Evolutionary conservation across 169 alveolate species (phyloP), one percentile per base, ranked within the genome.

Genomic region (Toxoplasma gondii): DNA sequence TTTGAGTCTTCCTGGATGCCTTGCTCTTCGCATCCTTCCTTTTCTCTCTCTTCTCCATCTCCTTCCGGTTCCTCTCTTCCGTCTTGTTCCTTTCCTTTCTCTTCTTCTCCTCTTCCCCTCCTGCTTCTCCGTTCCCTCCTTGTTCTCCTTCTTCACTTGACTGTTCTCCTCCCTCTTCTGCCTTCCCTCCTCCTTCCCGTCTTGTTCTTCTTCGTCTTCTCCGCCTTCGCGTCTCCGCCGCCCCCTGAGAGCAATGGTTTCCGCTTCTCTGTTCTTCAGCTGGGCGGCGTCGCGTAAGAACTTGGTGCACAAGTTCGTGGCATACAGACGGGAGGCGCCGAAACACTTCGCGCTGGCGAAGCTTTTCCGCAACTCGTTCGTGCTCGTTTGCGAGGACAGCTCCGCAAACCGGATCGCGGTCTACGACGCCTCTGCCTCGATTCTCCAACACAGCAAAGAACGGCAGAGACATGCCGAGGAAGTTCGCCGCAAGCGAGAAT

Each of bases 351-450:
- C 67, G 43, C 34, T 82, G 69, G 90, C 90, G 53, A 39, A 44
- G 69, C 17, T 82, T 49, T 82, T 29, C 39, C 53, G 67, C 22
- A 22, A 41, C 10, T 41, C 90, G 36, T 43, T 82, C 41, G 36
- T 82, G 19, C 67, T 82, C 34, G 90, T 82, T 16, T 82, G 90
- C 67, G 69, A 43, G 7, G 90, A 67, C 69, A 41, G 90, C 90
- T 39, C 9, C 90, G 67, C 31, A 38, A 38, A 82, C 90, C 19
- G 86, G 19, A 19, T 78, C 24, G 86, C n/a, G n/a, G 69, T 82
- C 67, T 82, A 82, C 67, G 90, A 82, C 67, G 54, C 67, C 34
- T 24, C 67, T n/a, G 64, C 53, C 39, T 64, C 34, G 64, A 12
- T 82, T 10, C 24, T 31, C 7, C 43, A 36, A 12, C 38, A 82